A percentile compares a stretch with the other conserved stretches of the same genome.
These are phyloP conservation scores for Trichomonascaceae sp. DNA, from an alignment of 1,139 yeast genomes.

Conservation along the genomic window DNA sequence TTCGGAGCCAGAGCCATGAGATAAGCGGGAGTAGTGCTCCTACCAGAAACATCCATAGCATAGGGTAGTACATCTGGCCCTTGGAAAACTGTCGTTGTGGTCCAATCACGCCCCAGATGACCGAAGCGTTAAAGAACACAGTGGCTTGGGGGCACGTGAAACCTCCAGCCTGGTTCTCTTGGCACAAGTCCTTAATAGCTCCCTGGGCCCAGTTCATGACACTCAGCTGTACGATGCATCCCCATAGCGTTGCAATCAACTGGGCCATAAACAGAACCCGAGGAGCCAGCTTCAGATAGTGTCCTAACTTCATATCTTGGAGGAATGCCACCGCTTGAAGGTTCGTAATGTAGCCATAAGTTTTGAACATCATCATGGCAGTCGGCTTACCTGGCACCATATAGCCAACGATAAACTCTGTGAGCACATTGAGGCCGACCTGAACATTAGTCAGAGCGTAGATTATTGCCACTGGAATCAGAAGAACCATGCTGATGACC, in stretches of 20 bases:
- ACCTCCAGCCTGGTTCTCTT: slow-evolving; percentile 29
- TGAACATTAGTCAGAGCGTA: slow-evolving; percentile 42
- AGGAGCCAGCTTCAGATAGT: slow-evolving; percentile 51
- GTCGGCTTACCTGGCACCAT: slow-evolving; percentile 49
- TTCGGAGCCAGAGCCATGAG: slow-evolving; percentile 35
- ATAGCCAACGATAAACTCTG: slow-evolving; percentile 52
- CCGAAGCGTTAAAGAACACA: slow-evolving; percentile 41
- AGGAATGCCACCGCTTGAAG: slow-evolving; percentile 44
- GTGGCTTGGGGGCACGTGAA: slow-evolving; percentile 39
- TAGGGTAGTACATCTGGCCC: slow-evolving; percentile 27
- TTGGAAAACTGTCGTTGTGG: slow-evolving; percentile 36
- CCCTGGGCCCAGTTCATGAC: slow-evolving; percentile 36
- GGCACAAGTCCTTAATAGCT: slow-evolving; percentile 37
- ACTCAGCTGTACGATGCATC: slow-evolving; percentile 25
- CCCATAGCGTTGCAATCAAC: slow-evolving; percentile 26
- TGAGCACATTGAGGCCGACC: slow-evolving; percentile 45
- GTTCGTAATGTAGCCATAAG: slow-evolving; percentile 46
- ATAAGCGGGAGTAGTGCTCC: slow-evolving; percentile 35
- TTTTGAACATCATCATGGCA: slow-evolving; percentile 49
- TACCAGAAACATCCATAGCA: slow-evolving; percentile 33
- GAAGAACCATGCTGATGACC: slow-evolving; percentile 35
- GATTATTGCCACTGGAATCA: slow-evolving; percentile 43
- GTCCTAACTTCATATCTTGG: slow-evolving; percentile 49
- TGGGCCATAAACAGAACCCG: slow-evolving; percentile 47
- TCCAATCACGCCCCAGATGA: slow-evolving; percentile 57